Conservation (phyloP, 2,329 filamentous ascomycete genomes). For the Elsinoe perseae region DNA sequence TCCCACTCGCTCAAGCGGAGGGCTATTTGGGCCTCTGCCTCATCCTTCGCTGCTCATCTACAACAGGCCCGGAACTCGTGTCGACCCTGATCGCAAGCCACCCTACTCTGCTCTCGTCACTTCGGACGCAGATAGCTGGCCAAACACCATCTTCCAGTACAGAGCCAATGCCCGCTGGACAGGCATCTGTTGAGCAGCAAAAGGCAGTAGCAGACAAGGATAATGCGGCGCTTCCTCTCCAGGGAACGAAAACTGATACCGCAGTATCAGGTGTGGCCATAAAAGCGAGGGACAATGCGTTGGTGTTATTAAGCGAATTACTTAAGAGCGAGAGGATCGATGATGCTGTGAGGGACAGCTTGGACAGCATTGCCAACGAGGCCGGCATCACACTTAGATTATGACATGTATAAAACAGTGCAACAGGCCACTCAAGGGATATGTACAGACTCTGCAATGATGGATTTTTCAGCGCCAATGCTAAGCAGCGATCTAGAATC, state of each 20-base stretch:
- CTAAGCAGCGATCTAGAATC: no score
- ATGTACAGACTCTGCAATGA: no score
- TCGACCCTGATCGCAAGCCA: not conserved
- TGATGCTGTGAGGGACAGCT: constrained; percentile 20
- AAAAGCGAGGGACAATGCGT: constrained; percentile 33
- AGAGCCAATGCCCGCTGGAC: not conserved
- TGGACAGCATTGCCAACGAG: constrained; percentile 13
- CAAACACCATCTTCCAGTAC: not conserved
- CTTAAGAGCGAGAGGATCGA: constrained; percentile 32
- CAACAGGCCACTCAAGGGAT: not conserved
- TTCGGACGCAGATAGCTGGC: not conserved
- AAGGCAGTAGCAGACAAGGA: constrained; percentile 25
- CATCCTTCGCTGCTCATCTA: not conserved
- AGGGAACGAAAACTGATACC: constrained; percentile 2
- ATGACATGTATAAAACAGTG: not conserved
- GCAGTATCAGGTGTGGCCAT: constrained; percentile 27
- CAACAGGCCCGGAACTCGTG: not conserved
- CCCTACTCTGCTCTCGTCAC: not conserved
- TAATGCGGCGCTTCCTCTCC: not conserved
- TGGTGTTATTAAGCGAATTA: constrained; percentile 31
- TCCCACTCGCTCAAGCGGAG: constrained; percentile 18
- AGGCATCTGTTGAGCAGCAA: not conserved
- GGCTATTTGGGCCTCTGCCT: constrained; percentile 16
- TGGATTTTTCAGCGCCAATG: no score
- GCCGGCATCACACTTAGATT: constrained; percentile 13